Conservation (phyloP, 129 eudicot genomes). For the Arctium minus region DNA sequence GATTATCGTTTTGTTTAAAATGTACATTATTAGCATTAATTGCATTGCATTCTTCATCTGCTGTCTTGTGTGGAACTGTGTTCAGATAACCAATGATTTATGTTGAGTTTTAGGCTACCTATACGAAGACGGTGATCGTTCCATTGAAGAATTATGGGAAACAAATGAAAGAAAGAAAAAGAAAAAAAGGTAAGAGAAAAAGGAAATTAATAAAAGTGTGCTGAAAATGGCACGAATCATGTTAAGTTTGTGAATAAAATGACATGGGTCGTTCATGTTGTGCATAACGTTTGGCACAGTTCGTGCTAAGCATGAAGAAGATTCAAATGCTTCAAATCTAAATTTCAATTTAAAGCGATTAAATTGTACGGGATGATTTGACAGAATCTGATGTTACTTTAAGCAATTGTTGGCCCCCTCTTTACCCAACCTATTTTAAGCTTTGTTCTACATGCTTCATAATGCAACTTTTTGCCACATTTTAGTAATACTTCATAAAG, state of each 20-base stretch:
- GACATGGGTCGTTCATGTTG: too few relatives aligned
- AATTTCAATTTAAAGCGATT: neutral
- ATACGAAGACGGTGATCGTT: neutral
- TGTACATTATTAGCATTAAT: neutral
- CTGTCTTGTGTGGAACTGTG: neutral
- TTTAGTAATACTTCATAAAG: too few relatives aligned
- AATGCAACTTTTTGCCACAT: too few relatives aligned
- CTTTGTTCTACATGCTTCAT: neutral
- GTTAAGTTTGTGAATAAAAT: neutral
- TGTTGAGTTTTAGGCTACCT: neutral
- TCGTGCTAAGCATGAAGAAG: neutral
- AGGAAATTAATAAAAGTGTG: neutral
- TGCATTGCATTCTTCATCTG: neutral
- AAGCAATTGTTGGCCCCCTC: neutral
- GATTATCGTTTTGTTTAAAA: neutral
- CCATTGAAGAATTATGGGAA: neutral
- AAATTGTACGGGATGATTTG: neutral
- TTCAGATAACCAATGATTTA: neutral
- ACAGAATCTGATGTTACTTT: neutral
- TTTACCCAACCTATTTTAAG: neutral
- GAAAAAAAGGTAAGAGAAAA: neutral
- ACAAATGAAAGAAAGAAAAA: too few relatives aligned
- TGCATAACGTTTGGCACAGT: too few relatives aligned
- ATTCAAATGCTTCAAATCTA: neutral
- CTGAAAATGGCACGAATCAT: neutral